Base-by-base conservation (phyloP, 164 flowering plant genomes). In the Tetrastigma voinierianum region DNA sequence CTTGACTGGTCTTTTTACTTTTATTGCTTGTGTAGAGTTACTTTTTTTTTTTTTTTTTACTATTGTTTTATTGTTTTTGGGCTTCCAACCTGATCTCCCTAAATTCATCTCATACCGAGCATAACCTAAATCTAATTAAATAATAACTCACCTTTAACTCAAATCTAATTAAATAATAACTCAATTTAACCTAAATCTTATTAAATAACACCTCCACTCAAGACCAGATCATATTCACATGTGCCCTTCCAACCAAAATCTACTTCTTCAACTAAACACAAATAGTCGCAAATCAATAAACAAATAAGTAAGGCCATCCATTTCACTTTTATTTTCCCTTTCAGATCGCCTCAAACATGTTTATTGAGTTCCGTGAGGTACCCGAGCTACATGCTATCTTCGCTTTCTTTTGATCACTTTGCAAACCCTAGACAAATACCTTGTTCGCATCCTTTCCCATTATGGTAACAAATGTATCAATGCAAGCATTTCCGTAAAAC, bases 401-500 rank as follows among this genome's bases (percentile, higher is more conserved):
- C 75, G 49, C 66, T 55, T 9, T 73, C 75, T n/a, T 67, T 72
- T 78, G 57, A 78, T 78, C n/a, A 70, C 59, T 59, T 70, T 18
- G 20, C 75, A 16, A 47, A 67, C n/a, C 8, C 21, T 49, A 3
- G 64, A 53, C 9, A 76, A 75, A 70, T 9, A 24, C 55, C 51
- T 79, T 67, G n/a, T 20, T 23, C 76, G 64, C 12, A n/a, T n/a
- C 70, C 77, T 8, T 68, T 5, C 65, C 80, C 48, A 18, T 46
- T 25, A 73, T 7, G 11, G 44, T 71, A 2, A 59, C 67, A 16
- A 48, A 14, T 49, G 80, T 20, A 1, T 53, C 44, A 1, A 64
- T 55, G 43, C 67, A 73, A 25, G 78, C 82, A 60, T 74, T 76
- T 2, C 83, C 83, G 51, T 80, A 76, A 61, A 74, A 76, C 11